These are phyloP conservation scores for Dianthus caryophyllus DNA, from an alignment of 148 eudicot species.

Conservation along the genomic window DNA sequence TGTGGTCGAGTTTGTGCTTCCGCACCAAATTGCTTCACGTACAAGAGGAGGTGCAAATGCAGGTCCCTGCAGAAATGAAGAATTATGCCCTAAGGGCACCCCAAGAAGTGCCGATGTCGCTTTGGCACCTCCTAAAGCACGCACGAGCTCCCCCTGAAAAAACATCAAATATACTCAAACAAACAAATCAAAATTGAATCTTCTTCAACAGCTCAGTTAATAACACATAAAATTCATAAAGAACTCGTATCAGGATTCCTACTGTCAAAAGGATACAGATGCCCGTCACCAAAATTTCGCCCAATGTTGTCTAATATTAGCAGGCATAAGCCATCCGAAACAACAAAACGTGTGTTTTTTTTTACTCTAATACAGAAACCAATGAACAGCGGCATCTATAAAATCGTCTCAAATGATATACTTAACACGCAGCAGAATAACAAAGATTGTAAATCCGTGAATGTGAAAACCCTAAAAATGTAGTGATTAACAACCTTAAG, in stretches of 20 bases:
- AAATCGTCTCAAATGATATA: too few species aligned
- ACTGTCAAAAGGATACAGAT: too few species aligned
- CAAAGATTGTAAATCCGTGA: not conserved
- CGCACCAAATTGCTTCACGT: constrained; percentile 96
- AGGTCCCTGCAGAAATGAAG: constrained; percentile 95
- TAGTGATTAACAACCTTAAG: constrained; percentile 66
- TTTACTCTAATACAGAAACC: too few species aligned
- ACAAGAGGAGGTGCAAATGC: constrained; percentile 99
- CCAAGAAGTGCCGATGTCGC: constrained; percentile 87
- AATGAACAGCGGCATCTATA: too few species aligned
- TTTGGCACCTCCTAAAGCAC: constrained; percentile 84
- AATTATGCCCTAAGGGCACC: constrained; percentile 92
- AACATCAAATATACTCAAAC: not conserved
- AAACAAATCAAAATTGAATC: not conserved
- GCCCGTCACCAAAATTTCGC: too few species aligned
- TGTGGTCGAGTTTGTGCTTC: constrained; percentile 86
- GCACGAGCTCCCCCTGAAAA: constrained; percentile 76
- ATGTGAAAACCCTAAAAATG: not conserved
- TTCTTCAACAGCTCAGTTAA: not conserved
- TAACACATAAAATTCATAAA: not conserved
- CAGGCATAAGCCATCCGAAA: too few species aligned
- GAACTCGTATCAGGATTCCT: not conserved
- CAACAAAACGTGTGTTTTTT: too few species aligned
- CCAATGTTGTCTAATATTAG: not conserved
- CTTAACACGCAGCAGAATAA: not conserved